A percentile compares a stretch with the other conserved stretches of the same genome.
phyloP scores from a whole-genome alignment of 495 filamentous ascomycete species.

The Aspergillus hancockii region DNA sequence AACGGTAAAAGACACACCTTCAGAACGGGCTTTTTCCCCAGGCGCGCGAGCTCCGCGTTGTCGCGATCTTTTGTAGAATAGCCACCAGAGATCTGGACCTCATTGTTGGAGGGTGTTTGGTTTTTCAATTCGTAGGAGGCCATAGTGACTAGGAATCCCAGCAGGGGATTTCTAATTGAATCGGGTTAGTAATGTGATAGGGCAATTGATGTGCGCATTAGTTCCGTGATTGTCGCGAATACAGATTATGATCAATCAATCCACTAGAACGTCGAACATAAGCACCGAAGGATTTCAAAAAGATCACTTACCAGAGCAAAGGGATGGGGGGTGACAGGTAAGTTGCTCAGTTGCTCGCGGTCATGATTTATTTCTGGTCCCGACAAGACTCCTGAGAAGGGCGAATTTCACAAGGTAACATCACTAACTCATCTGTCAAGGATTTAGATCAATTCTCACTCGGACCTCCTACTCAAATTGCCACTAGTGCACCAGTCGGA shows the following conservation, averaged over 20 bases:
- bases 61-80: not conserved
- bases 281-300: not conserved
- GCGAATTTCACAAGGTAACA: not conserved
- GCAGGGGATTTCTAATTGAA: not conserved
- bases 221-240: not conserved
- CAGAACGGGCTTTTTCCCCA: constrained; percentile 54
- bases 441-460: too few species aligned
- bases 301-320: not conserved
- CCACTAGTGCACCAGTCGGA: not conserved
- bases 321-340: too few species aligned
- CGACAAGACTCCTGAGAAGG: too few species aligned
- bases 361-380: not conserved
- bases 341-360: too few species aligned
- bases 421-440: not conserved
- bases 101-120: not conserved
- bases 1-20: constrained; percentile 18
- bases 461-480: too few species aligned
- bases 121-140: not conserved
- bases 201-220: not conserved
- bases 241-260: not conserved
- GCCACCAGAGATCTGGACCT: not conserved
- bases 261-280: not conserved
- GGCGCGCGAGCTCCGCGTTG: constrained; percentile 16
- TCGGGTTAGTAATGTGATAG: not conserved
- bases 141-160: not conserved